Evolutionary conservation across 2,329 filamentous ascomycete genomes (phyloP).

Genomic region (Orbilia javanica): DNA sequence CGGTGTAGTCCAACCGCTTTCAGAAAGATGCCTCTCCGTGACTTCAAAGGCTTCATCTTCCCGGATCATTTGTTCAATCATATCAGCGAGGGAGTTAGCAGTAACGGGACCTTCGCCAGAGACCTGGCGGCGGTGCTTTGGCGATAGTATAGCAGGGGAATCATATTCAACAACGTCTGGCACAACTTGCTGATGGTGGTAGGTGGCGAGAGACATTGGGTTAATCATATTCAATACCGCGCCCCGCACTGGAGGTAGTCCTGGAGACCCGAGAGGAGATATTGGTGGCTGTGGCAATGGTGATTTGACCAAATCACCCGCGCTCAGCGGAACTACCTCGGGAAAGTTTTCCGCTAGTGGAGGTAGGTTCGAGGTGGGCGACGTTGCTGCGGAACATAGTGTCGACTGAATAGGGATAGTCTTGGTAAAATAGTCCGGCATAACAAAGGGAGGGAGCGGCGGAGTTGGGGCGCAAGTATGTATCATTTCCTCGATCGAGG

Average conservation of each 20-base stretch:
- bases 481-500: constrained; percentile 57
- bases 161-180: constrained; percentile 54
- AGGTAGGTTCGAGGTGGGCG: constrained; percentile 42
- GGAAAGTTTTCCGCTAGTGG: constrained; percentile 47
- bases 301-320: constrained; percentile 39
- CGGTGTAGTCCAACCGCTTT: constrained; percentile 61
- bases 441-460: constrained; percentile 50
- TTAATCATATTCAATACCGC: constrained; percentile 58
- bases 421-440: constrained; percentile 58
- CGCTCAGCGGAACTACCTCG: constrained; percentile 19
- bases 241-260: constrained; percentile 57
- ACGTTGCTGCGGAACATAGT: constrained; percentile 44
- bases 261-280: constrained; percentile 57
- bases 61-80: constrained; percentile 62
- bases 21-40: constrained; percentile 60
- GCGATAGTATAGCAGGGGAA: constrained; percentile 53
- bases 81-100: constrained; percentile 61
- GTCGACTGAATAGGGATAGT: constrained; percentile 42
- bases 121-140: constrained; percentile 52
- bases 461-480: constrained; percentile 39
- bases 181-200: constrained; percentile 53
- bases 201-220: constrained; percentile 58
- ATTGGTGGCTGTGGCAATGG: constrained; percentile 56
- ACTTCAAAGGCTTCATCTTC: constrained; percentile 61
- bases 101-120: constrained; percentile 59